These are phyloP conservation scores for Prunus fruticosa DNA, from an alignment of 306 rosid genomes.

Conservation along the genomic window DNA sequence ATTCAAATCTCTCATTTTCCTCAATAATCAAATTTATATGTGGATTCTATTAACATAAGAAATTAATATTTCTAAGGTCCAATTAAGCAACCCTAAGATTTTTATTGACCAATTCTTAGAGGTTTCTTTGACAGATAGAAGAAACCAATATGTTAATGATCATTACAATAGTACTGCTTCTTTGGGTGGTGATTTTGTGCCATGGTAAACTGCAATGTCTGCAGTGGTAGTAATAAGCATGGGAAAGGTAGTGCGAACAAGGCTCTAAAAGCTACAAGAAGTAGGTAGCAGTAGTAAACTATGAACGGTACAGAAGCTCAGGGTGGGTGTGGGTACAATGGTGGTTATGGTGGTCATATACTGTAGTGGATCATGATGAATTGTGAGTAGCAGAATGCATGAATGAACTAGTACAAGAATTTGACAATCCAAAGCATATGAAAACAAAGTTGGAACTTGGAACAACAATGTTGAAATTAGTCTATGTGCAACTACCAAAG, in stretches of 20 bases:
- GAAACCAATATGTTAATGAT: background rate
- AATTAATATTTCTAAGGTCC: too few species aligned
- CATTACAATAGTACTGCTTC: background rate
- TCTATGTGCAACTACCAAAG: background rate
- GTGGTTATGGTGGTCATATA: background rate
- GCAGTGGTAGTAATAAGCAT: background rate
- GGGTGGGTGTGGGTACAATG: background rate
- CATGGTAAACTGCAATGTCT: background rate
- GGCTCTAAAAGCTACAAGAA: background rate
- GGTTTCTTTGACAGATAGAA: background rate
- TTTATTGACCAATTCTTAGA: too few species aligned
- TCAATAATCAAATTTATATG: too few species aligned
- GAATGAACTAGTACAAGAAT: conserved; percentile 6
- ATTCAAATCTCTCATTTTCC: too few species aligned
- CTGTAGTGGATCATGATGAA: background rate
- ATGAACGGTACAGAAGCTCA: background rate
- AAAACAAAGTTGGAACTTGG: background rate
- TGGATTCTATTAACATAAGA: too few species aligned
- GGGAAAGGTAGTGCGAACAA: background rate
- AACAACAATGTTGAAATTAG: background rate
- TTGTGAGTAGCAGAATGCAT: background rate
- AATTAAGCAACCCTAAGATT: too few species aligned
- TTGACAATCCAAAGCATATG: conserved; percentile 7
- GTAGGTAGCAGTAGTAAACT: background rate
- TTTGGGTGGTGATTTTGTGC: background rate